phyloP scores from a whole-genome alignment of 1,139 yeast genomes.

The Blastobotrys apis region DNA sequence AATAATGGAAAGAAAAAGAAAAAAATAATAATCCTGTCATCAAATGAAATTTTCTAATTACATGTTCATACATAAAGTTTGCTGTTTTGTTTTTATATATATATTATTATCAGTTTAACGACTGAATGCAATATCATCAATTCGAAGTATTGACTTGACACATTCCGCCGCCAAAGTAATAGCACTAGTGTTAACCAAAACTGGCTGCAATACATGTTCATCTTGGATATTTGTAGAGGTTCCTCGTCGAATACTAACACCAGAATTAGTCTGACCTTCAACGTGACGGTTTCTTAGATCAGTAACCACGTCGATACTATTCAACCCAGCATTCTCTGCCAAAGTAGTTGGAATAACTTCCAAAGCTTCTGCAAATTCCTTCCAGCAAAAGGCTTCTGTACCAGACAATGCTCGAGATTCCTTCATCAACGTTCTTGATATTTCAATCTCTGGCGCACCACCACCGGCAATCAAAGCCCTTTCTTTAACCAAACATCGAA shows the following conservation, averaged over 20 bases:
- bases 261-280: slow-evolving; percentile 88
- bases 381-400: slow-evolving; percentile 90
- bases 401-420: slow-evolving; percentile 81
- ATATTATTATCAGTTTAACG: slow-evolving; percentile 39
- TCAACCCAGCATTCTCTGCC: slow-evolving; percentile 97
- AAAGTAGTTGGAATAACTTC: slow-evolving; percentile 95
- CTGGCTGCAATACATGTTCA: slow-evolving; percentile 96
- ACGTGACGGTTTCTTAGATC: slow-evolving; percentile 92
- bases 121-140: slow-evolving; percentile 89
- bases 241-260: slow-evolving; percentile 89
- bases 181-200: slow-evolving; percentile 89
- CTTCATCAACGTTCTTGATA: slow-evolving; percentile 71
- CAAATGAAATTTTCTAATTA: background rate
- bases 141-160: slow-evolving; percentile 90
- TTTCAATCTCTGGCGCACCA: slow-evolving; percentile 97
- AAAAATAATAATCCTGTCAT: background rate
- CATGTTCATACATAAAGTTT: background rate
- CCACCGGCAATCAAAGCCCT: slow-evolving; percentile 97
- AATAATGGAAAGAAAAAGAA: background rate
- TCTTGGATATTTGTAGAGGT: slow-evolving; percentile 89
- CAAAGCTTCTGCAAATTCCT: slow-evolving; percentile 91
- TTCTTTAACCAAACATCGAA: slow-evolving; percentile 91
- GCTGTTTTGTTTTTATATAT: background rate
- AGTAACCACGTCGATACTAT: slow-evolving; percentile 91
- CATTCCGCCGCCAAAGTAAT: slow-evolving; percentile 93